phyloP scores from a whole-genome alignment of 169 alveolate genomes.

The Babesia microti region DNA sequence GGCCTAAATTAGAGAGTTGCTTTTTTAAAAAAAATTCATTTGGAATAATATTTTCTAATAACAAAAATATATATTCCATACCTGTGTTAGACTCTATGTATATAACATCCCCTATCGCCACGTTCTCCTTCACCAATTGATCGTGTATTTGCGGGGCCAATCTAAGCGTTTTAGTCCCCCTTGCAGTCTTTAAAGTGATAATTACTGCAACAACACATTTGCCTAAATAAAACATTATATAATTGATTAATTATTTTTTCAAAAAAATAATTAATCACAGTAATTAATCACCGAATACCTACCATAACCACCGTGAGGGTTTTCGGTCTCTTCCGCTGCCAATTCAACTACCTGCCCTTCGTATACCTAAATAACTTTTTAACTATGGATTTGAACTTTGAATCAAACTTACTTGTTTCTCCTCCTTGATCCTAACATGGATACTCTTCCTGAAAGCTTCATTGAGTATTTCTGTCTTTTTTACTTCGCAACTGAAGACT shows the following conservation, averaged over 20 bases:
- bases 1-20: conserved; percentile 17
- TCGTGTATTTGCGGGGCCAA: conserved; percentile 96
- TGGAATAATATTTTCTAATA: neutral
- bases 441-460: conserved; percentile 98
- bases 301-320: conserved; percentile 63
- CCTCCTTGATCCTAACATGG: conserved; percentile 95
- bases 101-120: conserved; percentile 90
- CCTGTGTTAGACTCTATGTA: conserved; percentile 96
- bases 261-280: neutral
- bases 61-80: conserved; percentile 10
- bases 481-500: conserved; percentile 96
- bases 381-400: too few relatives aligned
- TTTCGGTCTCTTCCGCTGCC: conserved; percentile 67
- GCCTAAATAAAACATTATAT: conserved; percentile 49
- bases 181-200: conserved; percentile 87
- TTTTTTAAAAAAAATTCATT: neutral
- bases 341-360: conserved; percentile 61
- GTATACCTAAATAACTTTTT: too few relatives aligned
- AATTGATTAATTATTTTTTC: neutral
- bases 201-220: conserved; percentile 85
- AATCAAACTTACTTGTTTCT: too few relatives aligned
- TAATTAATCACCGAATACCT: neutral
- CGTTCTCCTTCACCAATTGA: conserved; percentile 92
- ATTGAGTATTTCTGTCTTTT: conserved; percentile 97
- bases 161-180: conserved; percentile 94